Percentiles rank a stretch among this genome's conserved stretches.
These are phyloP conservation scores for Mrakia gelida DNA, from an alignment of 768 basidiomycete genomes.

Conservation along the genomic window DNA sequence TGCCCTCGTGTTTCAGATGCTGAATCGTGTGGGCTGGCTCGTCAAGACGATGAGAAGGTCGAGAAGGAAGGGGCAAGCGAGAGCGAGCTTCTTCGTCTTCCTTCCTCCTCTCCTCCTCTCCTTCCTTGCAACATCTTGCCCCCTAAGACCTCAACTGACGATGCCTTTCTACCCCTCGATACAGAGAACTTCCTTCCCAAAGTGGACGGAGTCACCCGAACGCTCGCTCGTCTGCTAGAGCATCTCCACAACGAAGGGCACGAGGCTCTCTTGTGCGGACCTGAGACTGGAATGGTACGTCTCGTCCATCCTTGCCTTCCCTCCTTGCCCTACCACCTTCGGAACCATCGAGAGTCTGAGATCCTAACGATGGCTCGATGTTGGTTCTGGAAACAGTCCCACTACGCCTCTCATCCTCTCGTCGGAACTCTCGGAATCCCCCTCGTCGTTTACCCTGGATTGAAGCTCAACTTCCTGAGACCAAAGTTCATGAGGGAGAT, in stretches of 20 bases:
- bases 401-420: conserved; percentile 48
- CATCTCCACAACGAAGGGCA: conserved; percentile 49
- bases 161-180: no score
- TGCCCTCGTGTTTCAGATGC: neutral
- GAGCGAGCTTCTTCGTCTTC: no score
- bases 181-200: conserved; percentile 33
- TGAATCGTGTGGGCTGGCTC: no score
- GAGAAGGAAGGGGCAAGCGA: neutral
- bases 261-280: conserved; percentile 49
- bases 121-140: neutral
- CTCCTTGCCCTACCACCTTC: no score
- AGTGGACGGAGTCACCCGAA: conserved; percentile 51
- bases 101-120: no score
- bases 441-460: conserved; percentile 47
- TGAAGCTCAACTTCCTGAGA: conserved; percentile 50
- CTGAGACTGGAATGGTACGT: conserved; percentile 44
- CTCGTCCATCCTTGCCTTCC: neutral
- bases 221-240: conserved; percentile 48
- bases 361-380: neutral
- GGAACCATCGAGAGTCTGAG: neutral
- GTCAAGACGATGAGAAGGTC: no score
- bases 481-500: conserved; percentile 46
- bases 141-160: neutral
- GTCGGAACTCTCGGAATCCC: conserved; percentile 49
- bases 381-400: conserved; percentile 28